A percentile compares a stretch with the other conserved stretches of the same genome.
phyloP scores from a whole-genome alignment of 192 early-diverging fungal species.

The Obelidium mucronatum region DNA sequence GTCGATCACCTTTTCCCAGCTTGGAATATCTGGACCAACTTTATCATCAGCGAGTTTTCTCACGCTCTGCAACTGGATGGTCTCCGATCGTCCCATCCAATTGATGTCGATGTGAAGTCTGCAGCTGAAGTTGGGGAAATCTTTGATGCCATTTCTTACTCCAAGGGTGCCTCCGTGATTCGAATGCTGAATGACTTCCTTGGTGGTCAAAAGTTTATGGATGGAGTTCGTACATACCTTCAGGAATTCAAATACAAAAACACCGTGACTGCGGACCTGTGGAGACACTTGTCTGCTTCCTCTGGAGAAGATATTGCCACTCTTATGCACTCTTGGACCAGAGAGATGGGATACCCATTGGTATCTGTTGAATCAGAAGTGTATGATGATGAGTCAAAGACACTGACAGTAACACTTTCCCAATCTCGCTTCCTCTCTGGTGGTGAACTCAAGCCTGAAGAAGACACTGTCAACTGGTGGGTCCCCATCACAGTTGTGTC shows the following conservation, averaged over 20 bases:
- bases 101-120: conserved; percentile 86
- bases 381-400: conserved; percentile 50
- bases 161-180: conserved; percentile 93
- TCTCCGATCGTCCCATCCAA: conserved; percentile 88
- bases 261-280: conserved; percentile 87
- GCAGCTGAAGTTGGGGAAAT: conserved; percentile 92
- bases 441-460: conserved; percentile 76
- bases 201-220: conserved; percentile 45
- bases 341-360: conserved; percentile 85
- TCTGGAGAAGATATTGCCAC: conserved; percentile 81
- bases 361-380: conserved; percentile 70
- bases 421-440: conserved; percentile 87
- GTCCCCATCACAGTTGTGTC: conserved; percentile 74
- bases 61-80: conserved; percentile 81
- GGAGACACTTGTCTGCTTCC: conserved; percentile 79
- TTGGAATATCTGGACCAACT: conserved; percentile 92
- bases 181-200: conserved; percentile 82
- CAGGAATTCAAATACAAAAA: conserved; percentile 85
- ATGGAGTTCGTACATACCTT: conserved; percentile 67
- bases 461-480: conserved; percentile 85
- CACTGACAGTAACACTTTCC: conserved; percentile 65
- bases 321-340: conserved; percentile 92
- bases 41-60: conserved; percentile 80
- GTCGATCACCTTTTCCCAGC: conserved; percentile 92
- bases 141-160: conserved; percentile 56